These are phyloP conservation scores for Dichotomopilus funicola DNA, from an alignment of 2,329 filamentous ascomycete species.

Conservation along the genomic window DNA sequence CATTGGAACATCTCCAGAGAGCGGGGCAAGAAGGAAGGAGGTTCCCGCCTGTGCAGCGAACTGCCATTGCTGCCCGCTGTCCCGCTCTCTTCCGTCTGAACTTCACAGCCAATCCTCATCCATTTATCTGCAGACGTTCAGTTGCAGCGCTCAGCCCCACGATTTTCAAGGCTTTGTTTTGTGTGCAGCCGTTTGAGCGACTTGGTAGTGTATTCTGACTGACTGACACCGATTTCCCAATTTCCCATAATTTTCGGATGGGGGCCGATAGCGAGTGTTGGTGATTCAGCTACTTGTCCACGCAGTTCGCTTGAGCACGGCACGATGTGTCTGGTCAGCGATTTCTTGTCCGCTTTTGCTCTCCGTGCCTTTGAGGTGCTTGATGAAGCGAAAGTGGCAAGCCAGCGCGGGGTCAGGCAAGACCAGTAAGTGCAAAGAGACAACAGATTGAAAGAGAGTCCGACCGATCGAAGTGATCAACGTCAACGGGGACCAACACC, in stretches of 20 bases:
- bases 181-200: too few species aligned
- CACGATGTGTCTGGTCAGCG: not conserved
- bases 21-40: conserved; percentile 2
- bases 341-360: not conserved
- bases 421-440: not conserved
- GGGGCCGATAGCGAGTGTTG: not conserved
- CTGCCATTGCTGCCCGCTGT: not conserved
- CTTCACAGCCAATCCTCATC: not conserved
- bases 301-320: too few species aligned
- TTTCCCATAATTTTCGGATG: too few species aligned
- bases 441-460: too few species aligned
- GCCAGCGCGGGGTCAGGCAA: not conserved
- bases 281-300: not conserved
- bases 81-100: conserved; percentile 7
- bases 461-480: not conserved
- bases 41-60: conserved; percentile 4
- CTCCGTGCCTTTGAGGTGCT: conserved; percentile 5
- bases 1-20: too few species aligned
- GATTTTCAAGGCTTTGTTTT: not conserved
- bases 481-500: conserved; percentile 2
- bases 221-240: too few species aligned
- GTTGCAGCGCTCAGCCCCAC: not conserved
- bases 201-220: too few species aligned
- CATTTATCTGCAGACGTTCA: too few species aligned
- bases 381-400: not conserved